Conservation (phyloP, 179 eudicot species). For the Drosera spatulata region DNA sequence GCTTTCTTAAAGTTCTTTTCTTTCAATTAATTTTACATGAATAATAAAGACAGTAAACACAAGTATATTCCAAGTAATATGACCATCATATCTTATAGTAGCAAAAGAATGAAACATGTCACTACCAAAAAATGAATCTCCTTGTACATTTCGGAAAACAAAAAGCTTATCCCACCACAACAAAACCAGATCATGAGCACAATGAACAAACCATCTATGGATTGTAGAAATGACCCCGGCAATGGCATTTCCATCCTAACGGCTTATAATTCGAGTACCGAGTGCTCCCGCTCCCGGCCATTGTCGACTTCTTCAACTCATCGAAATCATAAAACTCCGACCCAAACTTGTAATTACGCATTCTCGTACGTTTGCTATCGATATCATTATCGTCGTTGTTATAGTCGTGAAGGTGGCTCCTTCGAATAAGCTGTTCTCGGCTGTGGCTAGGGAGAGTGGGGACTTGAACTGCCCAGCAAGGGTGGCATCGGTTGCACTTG, state of each 20-base stretch:
- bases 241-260: constrained; percentile 84
- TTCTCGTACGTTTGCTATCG: too few relatives aligned
- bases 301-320: constrained; percentile 10
- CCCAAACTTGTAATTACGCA: too few relatives aligned
- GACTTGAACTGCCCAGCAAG: constrained; percentile 80
- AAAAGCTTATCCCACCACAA: neutral
- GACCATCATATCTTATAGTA: too few relatives aligned
- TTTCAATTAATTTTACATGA: too few relatives aligned
- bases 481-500: constrained; percentile 93
- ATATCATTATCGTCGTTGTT: too few relatives aligned
- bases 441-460: constrained; percentile 35
- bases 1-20: too few relatives aligned
- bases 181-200: neutral
- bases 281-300: constrained; percentile 14
- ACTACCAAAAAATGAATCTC: too few relatives aligned
- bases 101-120: too few relatives aligned
- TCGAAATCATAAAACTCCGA: neutral
- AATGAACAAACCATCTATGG: constrained; percentile 23
- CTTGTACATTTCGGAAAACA: neutral
- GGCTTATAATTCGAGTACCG: constrained; percentile 92
- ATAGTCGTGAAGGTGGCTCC: neutral
- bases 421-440: neutral
- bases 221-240: constrained; percentile 53
- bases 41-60: too few relatives aligned
- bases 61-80: too few relatives aligned